Conservation (phyloP, 148 eudicot species). For the Rhododendron griersonianum region DNA sequence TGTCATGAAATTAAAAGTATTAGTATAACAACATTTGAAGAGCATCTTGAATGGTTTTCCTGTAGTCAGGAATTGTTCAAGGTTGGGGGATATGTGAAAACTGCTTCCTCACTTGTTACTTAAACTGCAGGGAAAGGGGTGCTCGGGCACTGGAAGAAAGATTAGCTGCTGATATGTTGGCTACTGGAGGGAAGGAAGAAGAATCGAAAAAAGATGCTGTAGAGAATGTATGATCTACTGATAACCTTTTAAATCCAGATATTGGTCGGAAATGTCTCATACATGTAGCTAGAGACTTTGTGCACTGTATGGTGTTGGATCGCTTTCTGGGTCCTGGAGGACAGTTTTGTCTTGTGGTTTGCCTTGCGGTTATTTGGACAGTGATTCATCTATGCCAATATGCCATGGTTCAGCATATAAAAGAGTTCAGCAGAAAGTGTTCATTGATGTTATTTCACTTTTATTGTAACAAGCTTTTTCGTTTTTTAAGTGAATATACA, state of each 20-base stretch:
- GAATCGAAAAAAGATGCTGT: slow-evolving; percentile 50
- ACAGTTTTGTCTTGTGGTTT: slow-evolving; percentile 8
- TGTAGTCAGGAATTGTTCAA: neutral
- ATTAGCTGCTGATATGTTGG: slow-evolving; percentile 73
- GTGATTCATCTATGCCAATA: neutral
- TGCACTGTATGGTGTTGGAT: neutral
- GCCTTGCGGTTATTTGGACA: neutral
- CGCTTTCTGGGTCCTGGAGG: neutral
- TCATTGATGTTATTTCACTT: neutral
- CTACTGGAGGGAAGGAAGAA: slow-evolving; percentile 46
- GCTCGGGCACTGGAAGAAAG: slow-evolving; percentile 97
- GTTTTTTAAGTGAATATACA: neutral
- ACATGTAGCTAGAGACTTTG: neutral
- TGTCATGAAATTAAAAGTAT: neutral
- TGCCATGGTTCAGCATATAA: neutral
- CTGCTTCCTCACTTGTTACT: neutral
- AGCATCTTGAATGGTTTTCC: neutral
- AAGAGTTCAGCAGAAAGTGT: neutral
- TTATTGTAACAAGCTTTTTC: neutral
- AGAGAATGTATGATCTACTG: slow-evolving; percentile 50
- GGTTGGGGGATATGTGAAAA: neutral
- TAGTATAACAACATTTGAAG: neutral
- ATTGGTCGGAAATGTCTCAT: neutral
- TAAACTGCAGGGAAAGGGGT: slow-evolving; percentile 78
- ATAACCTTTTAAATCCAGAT: neutral